Evolutionary conservation across 176 grass and related monocot genomes (phyloP).

Genomic region (Metroxylon sagu): DNA sequence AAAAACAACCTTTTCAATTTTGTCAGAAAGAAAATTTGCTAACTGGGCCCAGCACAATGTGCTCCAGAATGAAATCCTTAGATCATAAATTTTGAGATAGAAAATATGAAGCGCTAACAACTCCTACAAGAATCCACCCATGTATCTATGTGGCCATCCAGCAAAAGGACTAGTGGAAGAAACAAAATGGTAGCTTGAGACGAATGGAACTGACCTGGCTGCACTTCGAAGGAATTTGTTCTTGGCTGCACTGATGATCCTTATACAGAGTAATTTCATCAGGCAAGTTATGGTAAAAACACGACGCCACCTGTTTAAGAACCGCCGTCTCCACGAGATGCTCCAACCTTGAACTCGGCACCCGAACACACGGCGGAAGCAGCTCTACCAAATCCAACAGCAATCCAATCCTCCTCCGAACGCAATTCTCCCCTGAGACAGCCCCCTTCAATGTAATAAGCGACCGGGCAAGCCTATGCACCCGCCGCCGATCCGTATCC

Average conservation of each 20-base stretch:
- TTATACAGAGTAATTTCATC: slow-evolving; percentile 58
- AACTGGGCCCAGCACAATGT: too few relatives aligned
- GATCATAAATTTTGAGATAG: too few relatives aligned
- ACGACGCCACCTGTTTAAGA: slow-evolving; percentile 54
- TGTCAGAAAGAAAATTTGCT: too few relatives aligned
- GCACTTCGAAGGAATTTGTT: slow-evolving; percentile 65
- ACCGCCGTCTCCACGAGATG: slow-evolving; percentile 63
- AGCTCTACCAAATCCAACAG: slow-evolving; percentile 80
- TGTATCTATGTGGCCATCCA: too few relatives aligned
- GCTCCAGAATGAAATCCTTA: too few relatives aligned
- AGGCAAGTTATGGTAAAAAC: slow-evolving; percentile 71
- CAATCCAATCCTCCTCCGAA: slow-evolving; percentile 52
- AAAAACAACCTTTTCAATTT: too few relatives aligned
- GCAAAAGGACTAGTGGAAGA: too few relatives aligned
- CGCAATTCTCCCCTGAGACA: slow-evolving; percentile 28
- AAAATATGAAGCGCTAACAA: too few relatives aligned
- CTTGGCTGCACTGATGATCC: slow-evolving; percentile 72
- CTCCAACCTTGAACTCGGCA: slow-evolving; percentile 54
- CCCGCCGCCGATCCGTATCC: slow-evolving; percentile 34
- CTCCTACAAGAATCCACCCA: too few relatives aligned
- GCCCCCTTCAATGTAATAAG: slow-evolving; percentile 54
- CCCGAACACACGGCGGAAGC: slow-evolving; percentile 53
- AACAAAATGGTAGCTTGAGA: not conserved
- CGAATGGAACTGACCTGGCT: too few relatives aligned
- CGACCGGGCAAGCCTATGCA: slow-evolving; percentile 48